A percentile compares a stretch with the other conserved stretches of the same genome.
These are phyloP conservation scores for Metschnikowia lochheadii DNA, from an alignment of 805 yeast species.

Conservation along the genomic window DNA sequence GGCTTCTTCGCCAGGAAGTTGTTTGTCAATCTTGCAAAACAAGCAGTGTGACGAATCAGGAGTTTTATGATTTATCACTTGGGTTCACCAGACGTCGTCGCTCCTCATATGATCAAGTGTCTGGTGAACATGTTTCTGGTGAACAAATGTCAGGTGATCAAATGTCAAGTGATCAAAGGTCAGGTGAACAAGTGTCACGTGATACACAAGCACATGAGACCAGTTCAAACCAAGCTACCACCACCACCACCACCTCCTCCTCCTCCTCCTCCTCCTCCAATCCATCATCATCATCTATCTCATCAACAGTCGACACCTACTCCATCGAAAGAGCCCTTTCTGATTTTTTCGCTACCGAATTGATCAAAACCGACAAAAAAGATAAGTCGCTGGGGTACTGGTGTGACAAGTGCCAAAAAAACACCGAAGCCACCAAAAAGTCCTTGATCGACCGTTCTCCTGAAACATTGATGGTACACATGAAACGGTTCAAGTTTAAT, in stretches of 20 bases:
- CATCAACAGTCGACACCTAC: constrained; percentile 25
- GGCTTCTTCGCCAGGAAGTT: constrained; percentile 77
- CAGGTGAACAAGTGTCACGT: too few species aligned
- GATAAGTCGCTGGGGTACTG: constrained; percentile 71
- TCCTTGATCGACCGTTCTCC: constrained; percentile 78
- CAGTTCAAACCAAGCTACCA: too few species aligned
- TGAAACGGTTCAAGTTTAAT: constrained; percentile 87
- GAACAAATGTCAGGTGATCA: too few species aligned
- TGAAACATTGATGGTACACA: constrained; percentile 79
- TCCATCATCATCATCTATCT: too few species aligned
- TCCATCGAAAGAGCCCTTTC: constrained; percentile 70
- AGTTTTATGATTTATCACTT: constrained; percentile 86
- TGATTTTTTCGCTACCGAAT: constrained; percentile 82
- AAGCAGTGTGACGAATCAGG: constrained; percentile 83
- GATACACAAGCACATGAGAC: too few species aligned
- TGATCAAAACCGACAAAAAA: constrained; percentile 60
- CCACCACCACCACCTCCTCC: background rate
- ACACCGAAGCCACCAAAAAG: constrained; percentile 73
- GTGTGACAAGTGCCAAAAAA: constrained; percentile 80
- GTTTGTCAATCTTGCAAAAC: constrained; percentile 80
- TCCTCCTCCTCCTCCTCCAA: background rate
- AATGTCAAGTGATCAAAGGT: too few species aligned
- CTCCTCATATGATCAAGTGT: too few species aligned
- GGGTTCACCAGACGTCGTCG: constrained; percentile 53
- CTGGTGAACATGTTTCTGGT: too few species aligned